Base-by-base conservation (phyloP, 78 protist species). In the Mastigamoeba balamuthi region DNA sequence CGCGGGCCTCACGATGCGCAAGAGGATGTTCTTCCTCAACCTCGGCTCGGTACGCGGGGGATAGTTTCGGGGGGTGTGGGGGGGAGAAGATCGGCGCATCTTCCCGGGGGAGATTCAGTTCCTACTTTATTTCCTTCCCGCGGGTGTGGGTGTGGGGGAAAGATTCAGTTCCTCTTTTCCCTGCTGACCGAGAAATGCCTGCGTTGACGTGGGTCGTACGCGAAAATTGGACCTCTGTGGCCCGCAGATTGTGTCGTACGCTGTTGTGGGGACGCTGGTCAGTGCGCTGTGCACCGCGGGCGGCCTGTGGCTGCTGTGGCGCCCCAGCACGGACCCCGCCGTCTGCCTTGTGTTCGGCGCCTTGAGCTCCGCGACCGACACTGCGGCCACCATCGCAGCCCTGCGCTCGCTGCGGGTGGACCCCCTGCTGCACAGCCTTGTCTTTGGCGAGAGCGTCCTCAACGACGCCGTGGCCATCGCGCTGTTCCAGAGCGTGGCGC, bases 401-500 rank as follows among this genome's bases (percentile, higher is more conserved):
- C 38, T 87, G 29, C 9, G 44, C 29, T 2, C 7, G 63, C 75
- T 79, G 29, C 2, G 27, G 8, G 78, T 30, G 43, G 71, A 84
- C 36, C 84, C 79, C 25, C 76, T 64, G 68, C 85, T 84, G 37
- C 53, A 77, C 72, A 17, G 67, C 6, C 43, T 84, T 2, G 83
- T 84, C 23, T 84, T 84, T 72, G 88, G 88, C 23, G 88, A 84
- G 58, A 73, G 78, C 27, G 81, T 78, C 38, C 48, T 84, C 42
- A 84, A 84, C 78, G 88, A 84, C 25, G 88, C 88, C 41, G 84
- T 84, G 73, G 65, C 83, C n/a, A 78, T 84, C 69, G 76, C 72
- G 69, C 81, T 84, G 44, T 84, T 71, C 73, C 17, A 48, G 33
- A 48, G 33, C 58, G 33, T 48, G 58, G 17, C 33, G 33, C 58